Percentiles rank a stretch among this genome's conserved stretches.
Conservation (phyloP, 2,329 filamentous ascomycete species). For the Paramyrothecium roridum region DNA sequence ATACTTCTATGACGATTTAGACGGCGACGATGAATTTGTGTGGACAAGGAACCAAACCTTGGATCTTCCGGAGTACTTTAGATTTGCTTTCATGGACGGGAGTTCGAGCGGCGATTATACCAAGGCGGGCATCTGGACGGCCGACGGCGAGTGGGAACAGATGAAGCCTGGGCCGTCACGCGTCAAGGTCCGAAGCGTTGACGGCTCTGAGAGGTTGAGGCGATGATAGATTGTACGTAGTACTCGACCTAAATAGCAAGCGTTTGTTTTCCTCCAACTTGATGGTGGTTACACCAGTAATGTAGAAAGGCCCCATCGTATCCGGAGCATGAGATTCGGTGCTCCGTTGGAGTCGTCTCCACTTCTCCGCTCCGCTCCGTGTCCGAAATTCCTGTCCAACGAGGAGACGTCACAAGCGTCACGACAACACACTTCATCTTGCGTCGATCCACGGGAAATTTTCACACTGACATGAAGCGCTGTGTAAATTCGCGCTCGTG, state of each 20-base stretch:
- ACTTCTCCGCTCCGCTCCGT: neutral
- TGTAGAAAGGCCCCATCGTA: neutral
- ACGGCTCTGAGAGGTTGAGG: slow-evolving; percentile 14
- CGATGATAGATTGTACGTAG: slow-evolving; percentile 9
- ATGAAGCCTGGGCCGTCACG: slow-evolving; percentile 62
- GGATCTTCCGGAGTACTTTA: slow-evolving; percentile 66
- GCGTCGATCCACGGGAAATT: no score
- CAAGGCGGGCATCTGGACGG: slow-evolving; percentile 68
- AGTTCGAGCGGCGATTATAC: slow-evolving; percentile 67
- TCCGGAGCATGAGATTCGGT: neutral
- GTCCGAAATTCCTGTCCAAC: neutral
- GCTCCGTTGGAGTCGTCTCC: neutral
- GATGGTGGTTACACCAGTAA: neutral
- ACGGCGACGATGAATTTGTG: slow-evolving; percentile 43
- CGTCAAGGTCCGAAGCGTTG: slow-evolving; percentile 27
- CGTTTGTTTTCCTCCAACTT: neutral
- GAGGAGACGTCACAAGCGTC: no score
- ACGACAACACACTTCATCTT: no score
- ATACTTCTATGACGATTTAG: slow-evolving; percentile 59
- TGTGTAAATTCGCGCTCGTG: no score
- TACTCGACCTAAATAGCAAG: neutral
- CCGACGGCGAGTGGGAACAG: slow-evolving; percentile 60
- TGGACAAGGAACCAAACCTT: slow-evolving; percentile 52
- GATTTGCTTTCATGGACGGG: slow-evolving; percentile 72
- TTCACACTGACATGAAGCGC: no score